Percentiles rank a stretch among this genome's conserved stretches.
Conservation (phyloP, 208 protist species). For the Herpetomonas samuelpessoai region DNA sequence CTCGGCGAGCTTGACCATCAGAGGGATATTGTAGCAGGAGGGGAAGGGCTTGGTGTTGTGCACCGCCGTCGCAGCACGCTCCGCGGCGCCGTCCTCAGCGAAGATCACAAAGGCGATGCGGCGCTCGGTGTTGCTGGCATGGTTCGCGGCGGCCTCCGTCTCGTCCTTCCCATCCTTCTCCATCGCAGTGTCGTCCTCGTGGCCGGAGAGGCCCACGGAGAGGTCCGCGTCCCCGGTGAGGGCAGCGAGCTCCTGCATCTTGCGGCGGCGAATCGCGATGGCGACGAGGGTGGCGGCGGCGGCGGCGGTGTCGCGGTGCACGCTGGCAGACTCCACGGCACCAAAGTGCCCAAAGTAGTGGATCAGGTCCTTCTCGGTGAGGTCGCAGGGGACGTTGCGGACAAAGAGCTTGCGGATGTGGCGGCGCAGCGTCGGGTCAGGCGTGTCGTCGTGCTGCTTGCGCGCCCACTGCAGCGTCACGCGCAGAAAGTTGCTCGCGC, state of each 20-base stretch:
- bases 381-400: conserved; percentile 63
- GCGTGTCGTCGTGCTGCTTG: conserved; percentile 64
- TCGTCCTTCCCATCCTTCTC: too few species aligned
- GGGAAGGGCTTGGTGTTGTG: conserved; percentile 78
- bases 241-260: neutral
- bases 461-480: conserved; percentile 70
- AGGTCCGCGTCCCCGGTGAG: too few species aligned
- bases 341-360: conserved; percentile 47
- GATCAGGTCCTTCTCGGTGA: conserved; percentile 35
- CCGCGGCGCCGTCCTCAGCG: conserved; percentile 38
- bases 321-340: conserved; percentile 36
- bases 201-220: too few species aligned
- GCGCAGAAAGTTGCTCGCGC: conserved; percentile 1
- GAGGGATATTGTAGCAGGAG: conserved; percentile 50
- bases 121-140: conserved; percentile 30
- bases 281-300: conserved; percentile 9
- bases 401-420: conserved; percentile 80
- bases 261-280: neutral
- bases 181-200: too few species aligned
- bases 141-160: neutral
- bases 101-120: conserved; percentile 60
- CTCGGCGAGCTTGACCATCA: conserved; percentile 85
- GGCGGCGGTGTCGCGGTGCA: conserved; percentile 63
- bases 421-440: conserved; percentile 43
- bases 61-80: conserved; percentile 48